phyloP scores from a whole-genome alignment of 225 moss, liverwort and hornwort species.

The Physcomitrellopsis africana region DNA sequence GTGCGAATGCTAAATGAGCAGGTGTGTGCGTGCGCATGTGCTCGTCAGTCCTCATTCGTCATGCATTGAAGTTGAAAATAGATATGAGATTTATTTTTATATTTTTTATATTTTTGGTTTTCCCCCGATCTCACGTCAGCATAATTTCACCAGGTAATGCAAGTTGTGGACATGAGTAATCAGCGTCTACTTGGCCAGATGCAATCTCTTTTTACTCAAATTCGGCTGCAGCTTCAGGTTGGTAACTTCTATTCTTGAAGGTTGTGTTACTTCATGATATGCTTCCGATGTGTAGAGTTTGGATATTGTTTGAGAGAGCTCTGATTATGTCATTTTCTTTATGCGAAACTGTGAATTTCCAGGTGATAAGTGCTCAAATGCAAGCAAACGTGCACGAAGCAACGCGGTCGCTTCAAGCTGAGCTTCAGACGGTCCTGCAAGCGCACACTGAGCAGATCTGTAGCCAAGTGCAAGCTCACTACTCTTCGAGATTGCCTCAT shows the following conservation, averaged over 20 bases:
- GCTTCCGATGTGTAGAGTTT: slow-evolving; percentile 12
- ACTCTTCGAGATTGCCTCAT: slow-evolving; percentile 22
- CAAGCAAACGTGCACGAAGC: slow-evolving; percentile 58
- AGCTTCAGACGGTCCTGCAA: slow-evolving; percentile 50
- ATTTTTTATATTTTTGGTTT: background rate
- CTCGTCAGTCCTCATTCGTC: background rate
- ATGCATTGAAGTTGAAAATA: background rate
- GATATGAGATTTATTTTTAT: too few species aligned
- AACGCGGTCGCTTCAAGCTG: slow-evolving; percentile 48
- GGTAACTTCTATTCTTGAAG: background rate
- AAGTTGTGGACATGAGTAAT: slow-evolving; percentile 62
- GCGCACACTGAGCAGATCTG: slow-evolving; percentile 50
- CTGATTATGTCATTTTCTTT: background rate
- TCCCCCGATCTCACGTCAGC: background rate
- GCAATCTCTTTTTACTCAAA: slow-evolving; percentile 51
- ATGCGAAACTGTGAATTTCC: background rate
- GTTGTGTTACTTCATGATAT: slow-evolving; percentile 2
- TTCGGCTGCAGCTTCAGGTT: slow-evolving; percentile 52
- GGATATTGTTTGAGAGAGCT: background rate
- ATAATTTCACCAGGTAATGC: slow-evolving; percentile 39
- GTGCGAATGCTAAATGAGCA: slow-evolving; percentile 55
- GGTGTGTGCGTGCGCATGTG: slow-evolving; percentile 32
- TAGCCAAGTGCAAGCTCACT: slow-evolving; percentile 42
- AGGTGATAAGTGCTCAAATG: slow-evolving; percentile 56
- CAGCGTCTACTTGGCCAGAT: slow-evolving; percentile 50